Percentiles rank a stretch among this genome's conserved stretches.
Evolutionary conservation across 75 land plant genomes (phyloP).

Genomic region (Cryptomeria japonica): DNA sequence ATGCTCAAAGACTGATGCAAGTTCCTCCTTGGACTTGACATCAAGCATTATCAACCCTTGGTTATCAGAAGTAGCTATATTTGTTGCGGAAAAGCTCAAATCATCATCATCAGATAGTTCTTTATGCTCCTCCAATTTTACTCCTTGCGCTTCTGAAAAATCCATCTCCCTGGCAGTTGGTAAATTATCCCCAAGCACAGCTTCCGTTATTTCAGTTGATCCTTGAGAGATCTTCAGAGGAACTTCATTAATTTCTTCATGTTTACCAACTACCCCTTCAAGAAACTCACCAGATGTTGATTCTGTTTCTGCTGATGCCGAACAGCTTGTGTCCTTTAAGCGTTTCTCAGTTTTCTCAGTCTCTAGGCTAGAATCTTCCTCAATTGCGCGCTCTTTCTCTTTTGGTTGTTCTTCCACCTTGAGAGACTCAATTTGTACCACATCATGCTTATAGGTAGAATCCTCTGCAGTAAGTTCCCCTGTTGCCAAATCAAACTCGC

Average conservation of each 20-base stretch:
- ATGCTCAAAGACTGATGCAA: background rate
- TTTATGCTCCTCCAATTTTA: background rate
- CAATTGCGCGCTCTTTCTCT: background rate
- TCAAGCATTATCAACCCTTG: conserved; percentile 10
- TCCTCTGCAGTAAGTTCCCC: background rate
- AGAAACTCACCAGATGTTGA: background rate
- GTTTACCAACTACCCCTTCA: background rate
- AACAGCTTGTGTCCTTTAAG: background rate
- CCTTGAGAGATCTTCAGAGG: background rate
- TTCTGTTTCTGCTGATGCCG: background rate
- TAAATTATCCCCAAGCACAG: background rate
- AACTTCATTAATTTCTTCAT: background rate
- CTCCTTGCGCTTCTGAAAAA: background rate
- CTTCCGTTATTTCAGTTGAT: background rate
- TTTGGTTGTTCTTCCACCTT: background rate
- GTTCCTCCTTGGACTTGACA: conserved; percentile 14
- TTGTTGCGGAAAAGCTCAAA: background rate
- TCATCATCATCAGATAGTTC: conserved; percentile 3
- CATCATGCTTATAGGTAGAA: background rate
- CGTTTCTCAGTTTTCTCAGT: background rate
- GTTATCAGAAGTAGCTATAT: background rate
- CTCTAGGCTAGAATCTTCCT: background rate
- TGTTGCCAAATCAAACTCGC: background rate
- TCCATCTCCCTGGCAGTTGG: background rate
- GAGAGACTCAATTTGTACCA: background rate